Evolutionary conservation across 352 stramenopile genomes (phyloP).

Genomic region (Blastocystis sp.): DNA sequence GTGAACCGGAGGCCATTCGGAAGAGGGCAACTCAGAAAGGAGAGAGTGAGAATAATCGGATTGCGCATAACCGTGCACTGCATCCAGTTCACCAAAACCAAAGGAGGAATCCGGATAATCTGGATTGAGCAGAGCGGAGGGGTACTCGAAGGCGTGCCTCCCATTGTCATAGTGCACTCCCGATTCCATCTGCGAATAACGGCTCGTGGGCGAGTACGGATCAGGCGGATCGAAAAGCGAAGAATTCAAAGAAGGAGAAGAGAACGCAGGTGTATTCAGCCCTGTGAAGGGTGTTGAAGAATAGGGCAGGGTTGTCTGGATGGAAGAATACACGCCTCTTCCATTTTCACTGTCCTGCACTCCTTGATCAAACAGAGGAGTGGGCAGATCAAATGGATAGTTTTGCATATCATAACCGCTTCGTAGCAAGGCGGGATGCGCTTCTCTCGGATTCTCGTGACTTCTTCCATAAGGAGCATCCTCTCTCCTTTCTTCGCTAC

Average conservation of each 20-base stretch:
- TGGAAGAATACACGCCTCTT: background rate
- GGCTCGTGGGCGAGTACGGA: background rate
- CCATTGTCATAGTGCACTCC: background rate
- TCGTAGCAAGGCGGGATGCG: background rate
- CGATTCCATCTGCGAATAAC: background rate
- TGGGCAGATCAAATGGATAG: background rate
- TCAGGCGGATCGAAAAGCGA: background rate
- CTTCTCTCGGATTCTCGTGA: background rate
- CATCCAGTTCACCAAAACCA: background rate
- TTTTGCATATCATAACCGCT: background rate
- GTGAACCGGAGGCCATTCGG: background rate
- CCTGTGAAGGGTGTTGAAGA: background rate
- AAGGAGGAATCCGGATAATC: background rate
- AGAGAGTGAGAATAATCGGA: no score
- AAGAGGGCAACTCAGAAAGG: background rate
- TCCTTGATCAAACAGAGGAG: background rate
- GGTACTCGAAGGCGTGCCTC: background rate
- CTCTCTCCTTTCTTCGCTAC: background rate
- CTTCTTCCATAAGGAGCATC: background rate
- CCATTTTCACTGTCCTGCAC: background rate
- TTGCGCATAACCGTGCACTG: background rate
- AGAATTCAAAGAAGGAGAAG: background rate
- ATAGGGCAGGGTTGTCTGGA: background rate
- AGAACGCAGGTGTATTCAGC: background rate
- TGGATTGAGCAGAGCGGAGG: background rate